Conservation (phyloP, 2,329 filamentous ascomycete species). For the Fusarium fracticaudum region DNA sequence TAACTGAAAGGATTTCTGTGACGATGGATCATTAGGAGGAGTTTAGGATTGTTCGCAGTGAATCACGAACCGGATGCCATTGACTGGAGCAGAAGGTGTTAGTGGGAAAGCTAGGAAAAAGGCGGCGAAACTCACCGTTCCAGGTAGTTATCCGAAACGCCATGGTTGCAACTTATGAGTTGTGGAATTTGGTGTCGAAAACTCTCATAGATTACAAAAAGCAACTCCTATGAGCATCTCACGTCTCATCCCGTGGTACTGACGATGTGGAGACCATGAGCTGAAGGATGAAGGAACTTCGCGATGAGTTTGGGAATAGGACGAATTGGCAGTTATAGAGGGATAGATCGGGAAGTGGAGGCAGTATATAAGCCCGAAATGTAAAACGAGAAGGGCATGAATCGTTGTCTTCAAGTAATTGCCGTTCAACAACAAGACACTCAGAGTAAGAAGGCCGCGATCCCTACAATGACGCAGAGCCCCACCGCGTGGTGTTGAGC, state of each 20-base stretch:
- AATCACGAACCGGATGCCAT: slow-evolving; percentile 75
- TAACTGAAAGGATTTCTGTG: slow-evolving; percentile 83
- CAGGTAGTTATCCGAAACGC: slow-evolving; percentile 84
- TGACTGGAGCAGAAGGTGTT: slow-evolving; percentile 64
- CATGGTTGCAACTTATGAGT: slow-evolving; percentile 58
- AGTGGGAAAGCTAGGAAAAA: neutral
- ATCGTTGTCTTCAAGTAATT: neutral
- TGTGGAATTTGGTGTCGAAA: neutral
- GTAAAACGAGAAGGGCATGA: neutral
- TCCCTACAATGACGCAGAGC: slow-evolving; percentile 24
- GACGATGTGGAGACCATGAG: slow-evolving; percentile 3
- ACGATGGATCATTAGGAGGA: neutral
- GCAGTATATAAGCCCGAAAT: fast-evolving
- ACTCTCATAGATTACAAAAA: neutral
- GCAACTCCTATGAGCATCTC: neutral
- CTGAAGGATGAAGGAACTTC: neutral
- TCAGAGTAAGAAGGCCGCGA: slow-evolving; percentile 9
- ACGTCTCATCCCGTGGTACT: slow-evolving; percentile 11
- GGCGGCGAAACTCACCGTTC: slow-evolving; percentile 70
- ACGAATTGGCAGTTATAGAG: neutral
- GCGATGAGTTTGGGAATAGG: neutral
- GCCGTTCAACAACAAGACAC: neutral
- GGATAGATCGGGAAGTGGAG: fast-evolving
- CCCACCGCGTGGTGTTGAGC: slow-evolving; percentile 28
- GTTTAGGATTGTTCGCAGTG: neutral